phyloP scores from a whole-genome alignment of 148 eudicot species.

The Pharnaceum exiguum region DNA sequence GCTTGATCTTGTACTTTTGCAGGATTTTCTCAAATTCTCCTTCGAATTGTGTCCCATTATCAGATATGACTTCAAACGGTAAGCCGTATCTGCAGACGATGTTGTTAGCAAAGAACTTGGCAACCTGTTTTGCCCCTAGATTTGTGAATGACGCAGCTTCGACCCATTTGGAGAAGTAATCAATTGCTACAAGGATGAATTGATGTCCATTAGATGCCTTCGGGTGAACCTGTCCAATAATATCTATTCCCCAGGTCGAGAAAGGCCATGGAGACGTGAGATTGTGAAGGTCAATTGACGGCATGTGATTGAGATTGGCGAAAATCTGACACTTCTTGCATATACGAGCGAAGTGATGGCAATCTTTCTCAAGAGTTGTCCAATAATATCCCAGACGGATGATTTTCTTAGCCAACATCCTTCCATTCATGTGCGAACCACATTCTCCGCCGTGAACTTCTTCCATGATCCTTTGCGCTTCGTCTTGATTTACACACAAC shows the following conservation, averaged over 20 bases:
- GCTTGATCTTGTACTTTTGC: background rate
- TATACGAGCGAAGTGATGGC: no score
- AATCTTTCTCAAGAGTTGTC: background rate
- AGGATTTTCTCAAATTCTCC: background rate
- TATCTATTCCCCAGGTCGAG: background rate
- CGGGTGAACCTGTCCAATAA: background rate
- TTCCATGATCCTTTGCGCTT: background rate
- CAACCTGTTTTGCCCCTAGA: background rate
- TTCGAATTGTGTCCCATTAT: background rate
- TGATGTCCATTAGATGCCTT: background rate
- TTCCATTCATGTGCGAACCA: background rate
- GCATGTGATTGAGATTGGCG: background rate
- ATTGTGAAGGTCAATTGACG: background rate
- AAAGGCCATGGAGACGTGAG: background rate
- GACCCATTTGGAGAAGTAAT: conserved; percentile 5
- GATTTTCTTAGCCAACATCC: background rate
- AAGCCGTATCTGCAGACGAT: background rate
- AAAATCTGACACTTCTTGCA: background rate
- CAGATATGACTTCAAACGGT: background rate
- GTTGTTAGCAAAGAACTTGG: background rate
- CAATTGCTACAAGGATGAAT: background rate
- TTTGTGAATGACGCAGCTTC: background rate
- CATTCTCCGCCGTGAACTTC: background rate
- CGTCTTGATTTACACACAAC: background rate
- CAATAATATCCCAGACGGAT: background rate